Evolutionary conservation across 2,329 filamentous ascomycete genomes (phyloP), one percentile per base, ranked within the genome.

Genomic region (Hypoxylon sp.): DNA sequence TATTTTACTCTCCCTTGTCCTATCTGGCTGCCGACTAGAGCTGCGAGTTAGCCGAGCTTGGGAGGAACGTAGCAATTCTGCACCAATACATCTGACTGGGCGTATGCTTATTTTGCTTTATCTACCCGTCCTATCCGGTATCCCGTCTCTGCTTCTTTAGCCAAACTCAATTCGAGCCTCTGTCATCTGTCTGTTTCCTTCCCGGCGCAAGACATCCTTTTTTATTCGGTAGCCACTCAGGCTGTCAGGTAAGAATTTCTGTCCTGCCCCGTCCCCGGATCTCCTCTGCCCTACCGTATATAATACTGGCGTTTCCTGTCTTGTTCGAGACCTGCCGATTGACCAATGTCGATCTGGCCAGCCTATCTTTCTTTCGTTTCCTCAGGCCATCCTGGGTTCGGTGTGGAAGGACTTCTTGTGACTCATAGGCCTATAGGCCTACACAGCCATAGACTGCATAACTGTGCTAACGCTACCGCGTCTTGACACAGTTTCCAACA

Each of bases 351-450:
- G 48, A 55, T 49, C 54, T 49, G 58, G 59, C 63, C 55, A 52
- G 59, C 66, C 64, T 67, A 63, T 67, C 63, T 59, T 69, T 55
- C 58, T 27, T 37, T 65, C 45, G 48, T 60, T 56, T 62, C 63
- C 67, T 67, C 55, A 65, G 64, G 66, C 66, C 62, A 67, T 49
- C 45, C 42, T 54, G 18, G 26, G 48, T 58, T 69, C 66, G 69
- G 69, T 64, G 63, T 69, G 59, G 58, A 55, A 64, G 65, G 63
- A 61, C 60, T 68, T 40, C n/a, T 58, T 67, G 69, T 73, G 71
- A 73, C 71, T 73, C 71, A 72, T 61, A 68, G 56, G 58, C 60
- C 60, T 62, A 45, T 58, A 63, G n/a, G n/a, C n/a, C 27, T 10
- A 11, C 27, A 29, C 10, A 35, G 62, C 64, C 68, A 57, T 65